These are phyloP conservation scores for Salvia miltiorrhiza DNA, from an alignment of 257 asterid genomes.

Conservation along the genomic window DNA sequence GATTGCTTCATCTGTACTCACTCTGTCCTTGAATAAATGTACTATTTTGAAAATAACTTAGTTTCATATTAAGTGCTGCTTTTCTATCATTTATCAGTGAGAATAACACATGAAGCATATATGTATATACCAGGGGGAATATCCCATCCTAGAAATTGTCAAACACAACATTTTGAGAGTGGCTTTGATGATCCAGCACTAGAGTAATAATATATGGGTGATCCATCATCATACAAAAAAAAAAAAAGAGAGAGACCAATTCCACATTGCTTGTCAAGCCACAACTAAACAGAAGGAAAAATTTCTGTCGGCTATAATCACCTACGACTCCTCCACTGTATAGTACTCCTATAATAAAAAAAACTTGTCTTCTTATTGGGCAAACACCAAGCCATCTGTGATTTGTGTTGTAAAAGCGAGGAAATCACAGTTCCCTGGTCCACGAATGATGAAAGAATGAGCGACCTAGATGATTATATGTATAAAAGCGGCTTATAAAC, in stretches of 20 bases:
- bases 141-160: constrained; percentile 2
- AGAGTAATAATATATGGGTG: background rate
- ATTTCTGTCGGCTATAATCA: constrained; percentile 18
- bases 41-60: too few species aligned
- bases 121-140: constrained; percentile 5
- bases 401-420: constrained; percentile 30
- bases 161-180: constrained; percentile 2
- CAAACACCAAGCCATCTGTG: constrained; percentile 44
- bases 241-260: constrained; percentile 18
- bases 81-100: too few species aligned
- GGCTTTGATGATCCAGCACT: constrained; percentile 13
- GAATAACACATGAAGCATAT: background rate
- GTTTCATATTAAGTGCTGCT: background rate
- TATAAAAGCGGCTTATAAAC: constrained; percentile 27
- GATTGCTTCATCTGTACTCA: too few species aligned
- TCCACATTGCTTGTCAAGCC: constrained; percentile 13
- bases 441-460: constrained; percentile 47
- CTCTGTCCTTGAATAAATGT: too few species aligned
- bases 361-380: constrained; percentile 26
- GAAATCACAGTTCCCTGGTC: constrained; percentile 63
- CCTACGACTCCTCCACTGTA: constrained; percentile 23
- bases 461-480: constrained; percentile 28
- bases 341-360: constrained; percentile 11
- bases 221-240: background rate
- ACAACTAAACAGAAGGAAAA: constrained; percentile 15